A percentile compares a stretch with the other conserved stretches of the same genome.
Conservation (phyloP, 169 alveolate species). For the Plasmodium coatneyi region DNA sequence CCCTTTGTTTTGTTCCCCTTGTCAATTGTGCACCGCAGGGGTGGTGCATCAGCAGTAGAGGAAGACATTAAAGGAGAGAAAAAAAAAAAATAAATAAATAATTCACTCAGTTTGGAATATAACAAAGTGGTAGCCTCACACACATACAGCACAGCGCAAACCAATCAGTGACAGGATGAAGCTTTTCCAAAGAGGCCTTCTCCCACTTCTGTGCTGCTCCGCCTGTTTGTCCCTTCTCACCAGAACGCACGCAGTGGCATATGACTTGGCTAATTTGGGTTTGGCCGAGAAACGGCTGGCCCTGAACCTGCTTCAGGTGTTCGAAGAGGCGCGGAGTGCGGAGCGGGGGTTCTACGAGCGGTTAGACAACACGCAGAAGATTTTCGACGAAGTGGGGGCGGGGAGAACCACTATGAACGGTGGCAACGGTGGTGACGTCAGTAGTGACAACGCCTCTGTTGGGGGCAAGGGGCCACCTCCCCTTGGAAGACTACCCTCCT, state of each 20-base stretch:
- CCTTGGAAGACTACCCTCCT: no score
- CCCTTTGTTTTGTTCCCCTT: not conserved
- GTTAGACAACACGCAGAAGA: conserved; percentile 1
- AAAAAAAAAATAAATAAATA: no score
- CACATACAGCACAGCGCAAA: not conserved
- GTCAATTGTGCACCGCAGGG: not conserved
- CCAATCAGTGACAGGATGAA: not conserved
- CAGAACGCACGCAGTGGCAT: not conserved
- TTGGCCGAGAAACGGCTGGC: conserved; percentile 29
- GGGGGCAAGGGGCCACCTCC: not conserved
- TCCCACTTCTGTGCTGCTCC: not conserved
- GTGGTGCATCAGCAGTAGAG: not conserved
- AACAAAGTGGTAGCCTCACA: not conserved
- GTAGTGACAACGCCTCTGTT: no score
- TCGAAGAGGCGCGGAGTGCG: conserved; percentile 5
- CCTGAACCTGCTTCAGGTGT: conserved; percentile 17
- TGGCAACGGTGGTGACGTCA: not conserved
- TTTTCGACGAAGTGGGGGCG: conserved; percentile 23
- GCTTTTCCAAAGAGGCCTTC: not conserved
- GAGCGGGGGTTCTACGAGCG: conserved; percentile 33
- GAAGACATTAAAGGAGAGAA: not conserved
- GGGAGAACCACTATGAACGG: not conserved
- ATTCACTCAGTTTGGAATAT: not conserved
- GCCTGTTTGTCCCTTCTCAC: not conserved
- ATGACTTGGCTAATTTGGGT: conserved; percentile 1